Conservation (phyloP, 495 filamentous ascomycete species). For the Symbiotaphrina buchneri region DNA sequence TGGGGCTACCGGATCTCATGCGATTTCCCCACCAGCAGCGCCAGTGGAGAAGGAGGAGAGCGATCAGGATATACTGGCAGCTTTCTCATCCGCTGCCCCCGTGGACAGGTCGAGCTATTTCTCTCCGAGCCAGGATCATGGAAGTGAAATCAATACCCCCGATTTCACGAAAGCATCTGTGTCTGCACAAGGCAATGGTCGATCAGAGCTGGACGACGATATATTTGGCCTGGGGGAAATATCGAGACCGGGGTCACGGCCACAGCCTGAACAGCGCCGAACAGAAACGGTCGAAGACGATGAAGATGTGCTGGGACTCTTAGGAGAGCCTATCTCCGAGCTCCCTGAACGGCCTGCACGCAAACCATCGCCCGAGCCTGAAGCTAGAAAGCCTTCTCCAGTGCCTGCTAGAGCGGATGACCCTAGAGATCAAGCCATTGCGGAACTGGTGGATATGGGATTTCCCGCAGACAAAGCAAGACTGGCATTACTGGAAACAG, state of each 20-base stretch:
- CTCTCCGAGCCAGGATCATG: conserved; percentile 18
- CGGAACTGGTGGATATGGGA: conserved; percentile 87
- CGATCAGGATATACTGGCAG: conserved; percentile 36
- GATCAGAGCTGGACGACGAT: conserved; percentile 37
- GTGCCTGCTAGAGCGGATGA: conserved; percentile 5
- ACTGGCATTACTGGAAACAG: conserved; percentile 55
- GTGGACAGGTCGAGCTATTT: conserved; percentile 40
- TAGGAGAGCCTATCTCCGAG: conserved; percentile 73
- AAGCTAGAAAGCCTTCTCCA: conserved; percentile 6
- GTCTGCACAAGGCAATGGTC: conserved; percentile 1
- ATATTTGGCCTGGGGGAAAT: conserved; percentile 69
- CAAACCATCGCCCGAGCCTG: conserved; percentile 16
- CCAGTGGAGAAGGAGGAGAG: conserved; percentile 7
- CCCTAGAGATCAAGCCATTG: conserved; percentile 52
- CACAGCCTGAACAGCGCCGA: conserved; percentile 12
- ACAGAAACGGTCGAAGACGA: conserved; percentile 21
- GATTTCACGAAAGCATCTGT: conserved; percentile 9
- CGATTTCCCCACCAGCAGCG: conserved; percentile 6
- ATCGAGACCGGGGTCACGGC: conserved; percentile 17
- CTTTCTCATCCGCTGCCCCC: conserved; percentile 33
- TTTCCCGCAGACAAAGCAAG: conserved; percentile 65
- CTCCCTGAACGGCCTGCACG: conserved; percentile 24
- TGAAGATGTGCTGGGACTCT: conserved; percentile 73
- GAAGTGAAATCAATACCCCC: conserved; percentile 1
- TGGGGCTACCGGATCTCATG: too few relatives aligned